Evolutionary conservation across 2,329 filamentous ascomycete species (phyloP), one percentile per base, ranked within the genome.

Genomic region (Microdochium bolleyi): DNA sequence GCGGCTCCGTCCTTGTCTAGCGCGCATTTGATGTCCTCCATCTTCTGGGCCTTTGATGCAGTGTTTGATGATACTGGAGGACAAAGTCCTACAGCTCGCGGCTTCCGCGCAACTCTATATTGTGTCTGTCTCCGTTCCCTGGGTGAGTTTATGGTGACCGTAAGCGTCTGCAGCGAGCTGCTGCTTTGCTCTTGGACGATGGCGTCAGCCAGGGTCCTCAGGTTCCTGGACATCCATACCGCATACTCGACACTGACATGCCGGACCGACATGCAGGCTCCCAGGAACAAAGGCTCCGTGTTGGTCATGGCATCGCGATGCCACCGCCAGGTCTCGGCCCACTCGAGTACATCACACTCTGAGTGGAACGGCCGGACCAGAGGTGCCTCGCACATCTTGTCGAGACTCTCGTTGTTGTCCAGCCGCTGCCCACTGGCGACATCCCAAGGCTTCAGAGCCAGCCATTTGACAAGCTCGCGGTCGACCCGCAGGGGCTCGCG

Each of bases 211-310:
- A 61, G 38, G 13, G 51, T 52, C 16, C 56, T 54, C 2, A 61
- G 53, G 22, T 57, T 53, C 11, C 30, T 32, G 34, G 49, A 46
- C 53, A 59, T 52, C 11, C 51, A 52, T 1, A 37, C n/a, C 3
- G 56, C 50, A 52, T 55, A 56, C 25, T 57, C 52, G 4, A 61
- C 21, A 49, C 52, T 55, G 25, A 60, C 54, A 46, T 56, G 53
- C 41, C 55, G 53, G 10, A 57, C 58, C 5, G 58, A 58, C 22
- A 61, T 51, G 16, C 55, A 57, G 5, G 59, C 54, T 3, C 55
- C 58, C 19, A 60, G 50, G 46, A 60, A 60, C 38, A 61, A 46
- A 3, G 56, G 58, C 34, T 52, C 49, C 2, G 52, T 51, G n/a
- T 44, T 41, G 1, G 49, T 14, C 11, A 24, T 24, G 3, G 11